Base-by-base conservation (phyloP, 805 yeast genomes). In the Lipomyces yamadae region DNA sequence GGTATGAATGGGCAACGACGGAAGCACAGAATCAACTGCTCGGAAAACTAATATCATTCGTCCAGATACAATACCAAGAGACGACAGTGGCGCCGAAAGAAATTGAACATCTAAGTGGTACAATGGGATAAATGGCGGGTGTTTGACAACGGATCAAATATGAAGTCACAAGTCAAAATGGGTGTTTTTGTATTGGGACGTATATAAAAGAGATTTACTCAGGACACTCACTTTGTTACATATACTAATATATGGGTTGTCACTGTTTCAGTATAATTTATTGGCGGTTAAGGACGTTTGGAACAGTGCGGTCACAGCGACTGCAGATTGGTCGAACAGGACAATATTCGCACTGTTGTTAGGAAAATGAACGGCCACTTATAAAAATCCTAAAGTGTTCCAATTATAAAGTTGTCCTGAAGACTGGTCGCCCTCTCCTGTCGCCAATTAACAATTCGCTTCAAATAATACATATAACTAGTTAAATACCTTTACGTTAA, bases 61-160 rank as follows among this genome's bases (percentile, higher is more conserved):
- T 15, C 18, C 59, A 75, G 96, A 88, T 92, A 92, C 91, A 94
- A 94, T 86, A 96, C 97, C 82, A 95, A 95, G 92, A 92, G 98
- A 91, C 90, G 98, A 89, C 97, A 95, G 95, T 94, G 99, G 99
- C 94, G 97, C 91, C 91, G 98, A 90, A 94, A 98, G 81, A 94
- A 94, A 96, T 88, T 94, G 85, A 87, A 88, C 88, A 83, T 94
- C 88, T 94, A 93, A 91, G 18, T 54, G 55, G 18, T 33, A 4
- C 29, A 24, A 42, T 15, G 48, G 48, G n/a, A 42, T 15, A 42
- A 42, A 15, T 42, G 29, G 48, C 48, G 18, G 24, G 48, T n/a
- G 48, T 42, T 42, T 42, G 24, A 15, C 5, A 15, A n/a, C 6
- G 15, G 48, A 8, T 42, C 48, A 2, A 42, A 42, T 42, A 8